Base-by-base conservation (phyloP, 208 protist species). In the Crithidia mellificae region DNA sequence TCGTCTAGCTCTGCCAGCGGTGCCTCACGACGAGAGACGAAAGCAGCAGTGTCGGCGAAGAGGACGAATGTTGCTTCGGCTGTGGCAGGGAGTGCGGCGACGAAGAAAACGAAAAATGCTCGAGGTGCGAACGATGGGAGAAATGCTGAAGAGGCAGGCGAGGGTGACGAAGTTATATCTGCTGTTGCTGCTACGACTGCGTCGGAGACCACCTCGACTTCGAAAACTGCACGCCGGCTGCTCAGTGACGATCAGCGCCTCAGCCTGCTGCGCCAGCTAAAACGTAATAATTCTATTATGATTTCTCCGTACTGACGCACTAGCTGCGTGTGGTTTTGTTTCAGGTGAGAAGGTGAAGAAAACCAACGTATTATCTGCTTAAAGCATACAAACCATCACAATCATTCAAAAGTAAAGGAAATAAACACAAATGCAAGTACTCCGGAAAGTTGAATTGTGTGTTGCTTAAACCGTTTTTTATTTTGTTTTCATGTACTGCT, bases 201-300 rank as follows among this genome's bases (percentile, higher is more conserved):
- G 29, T n/a, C 4, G 17, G 29, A n/a, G n/a, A n/a, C n/a, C n/a
- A n/a, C n/a, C n/a, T n/a, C n/a, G n/a, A n/a, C n/a, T n/a, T n/a
- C n/a, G n/a, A n/a, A n/a, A n/a, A n/a, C 11, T 2, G 57, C 43
- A 14, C 1, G n/a, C 20, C 46, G n/a, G 8, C 38, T 57, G 3
- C 52, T 75, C 17, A 59, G 59, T 24, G 69, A 29, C 12, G 69
- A 75, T 44, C 69, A 69, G 54, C 38, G 62, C 17, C 62, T 75
- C 15, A 62, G 36, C n/a, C 51, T 75, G 17, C 41, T 75, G 39
- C 62, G 63, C 2, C 69, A 75, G 29, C 46, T 75, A 54, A 69
- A 68, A 38, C 69, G 53, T 1, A 46, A 50, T n/a, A 47, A 54
- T 27, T 68, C 69, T 19, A 75, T 75, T 44, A 58, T 64, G 7